Conservation (phyloP, 208 protist species). For the Trypanosoma boissoni region DNA sequence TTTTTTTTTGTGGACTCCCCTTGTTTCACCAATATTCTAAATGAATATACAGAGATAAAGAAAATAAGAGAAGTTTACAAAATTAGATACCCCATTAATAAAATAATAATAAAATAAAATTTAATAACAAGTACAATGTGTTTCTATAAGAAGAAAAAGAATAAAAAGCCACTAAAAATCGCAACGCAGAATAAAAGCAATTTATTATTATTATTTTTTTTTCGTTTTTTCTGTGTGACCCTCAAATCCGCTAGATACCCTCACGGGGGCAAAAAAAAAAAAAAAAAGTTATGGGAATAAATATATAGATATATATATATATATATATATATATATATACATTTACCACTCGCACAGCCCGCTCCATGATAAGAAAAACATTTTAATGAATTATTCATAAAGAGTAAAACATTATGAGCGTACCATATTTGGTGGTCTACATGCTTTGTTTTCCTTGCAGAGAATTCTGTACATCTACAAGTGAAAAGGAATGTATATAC, state of each 20-base stretch:
- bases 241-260: too few relatives aligned
- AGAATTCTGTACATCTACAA: too few relatives aligned
- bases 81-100: neutral
- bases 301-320: constrained; percentile 5
- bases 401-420: too few relatives aligned
- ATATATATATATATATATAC: constrained; percentile 20
- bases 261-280: too few relatives aligned
- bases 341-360: too few relatives aligned
- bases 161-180: neutral
- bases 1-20: constrained; percentile 12
- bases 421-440: too few relatives aligned
- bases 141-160: neutral
- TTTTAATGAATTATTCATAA: too few relatives aligned
- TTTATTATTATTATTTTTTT: constrained; percentile 8
- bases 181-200: neutral
- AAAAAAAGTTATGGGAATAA: constrained; percentile 13
- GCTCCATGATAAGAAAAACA: too few relatives aligned
- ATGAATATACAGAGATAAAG: constrained; percentile 10
- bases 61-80: constrained; percentile 18
- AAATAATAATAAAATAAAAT: neutral
- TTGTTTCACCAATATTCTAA: neutral
- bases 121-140: neutral
- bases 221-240: constrained; percentile 19
- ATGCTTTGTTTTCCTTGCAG: too few relatives aligned
- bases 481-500: too few relatives aligned